Base-by-base conservation (phyloP, 164 flowering plant species). In the grape (Vitis vinifera) region DNA sequence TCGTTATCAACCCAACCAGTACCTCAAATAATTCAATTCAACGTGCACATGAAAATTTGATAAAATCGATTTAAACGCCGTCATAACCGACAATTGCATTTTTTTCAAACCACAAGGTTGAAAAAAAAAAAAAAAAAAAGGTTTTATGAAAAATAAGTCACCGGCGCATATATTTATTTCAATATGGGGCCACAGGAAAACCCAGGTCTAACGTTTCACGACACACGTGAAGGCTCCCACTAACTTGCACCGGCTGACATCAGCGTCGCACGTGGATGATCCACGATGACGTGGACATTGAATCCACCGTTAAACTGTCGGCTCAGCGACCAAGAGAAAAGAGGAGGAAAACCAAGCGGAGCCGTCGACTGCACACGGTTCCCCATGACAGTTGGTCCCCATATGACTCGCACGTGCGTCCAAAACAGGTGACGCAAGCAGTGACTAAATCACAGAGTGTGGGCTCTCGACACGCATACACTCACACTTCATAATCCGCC, bases 351-450 rank as follows among this genome's bases (percentile, higher is more conserved):
- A 8, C 4, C 2, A 49, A 65, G 30, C 60, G 69, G 51, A 48
- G 61, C 67, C 47, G 69, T 61, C 73, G 68, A 69, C 37, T 62
- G 47, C 62, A 60, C 69, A 48, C 68, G 53, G 16, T 70, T 27
- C 67, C 73, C 68, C 13, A 71, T 31, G 62, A 51, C 67, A 30
- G 55, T 47, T n/a, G 56, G 58, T 13, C 12, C 48, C 44, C 44
- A 37, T 0, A 37, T 37, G 75, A 53, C 51, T 64, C 0, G 10
- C 70, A 17, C 69, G 11, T 27, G 71, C 15, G 75, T 83, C 80
- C 88, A 83, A 85, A 79, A 53, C 13, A 11, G 2, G 9, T 77
- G 65, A 23, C 87, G 88, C 65, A 85, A 85, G 91, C 83, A 68
- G 51, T 87, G 91, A 87, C 91, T 79, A 37, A 76, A 85, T 68